Conservation (phyloP, 805 yeast genomes). For the Starmerella kuoi region DNA sequence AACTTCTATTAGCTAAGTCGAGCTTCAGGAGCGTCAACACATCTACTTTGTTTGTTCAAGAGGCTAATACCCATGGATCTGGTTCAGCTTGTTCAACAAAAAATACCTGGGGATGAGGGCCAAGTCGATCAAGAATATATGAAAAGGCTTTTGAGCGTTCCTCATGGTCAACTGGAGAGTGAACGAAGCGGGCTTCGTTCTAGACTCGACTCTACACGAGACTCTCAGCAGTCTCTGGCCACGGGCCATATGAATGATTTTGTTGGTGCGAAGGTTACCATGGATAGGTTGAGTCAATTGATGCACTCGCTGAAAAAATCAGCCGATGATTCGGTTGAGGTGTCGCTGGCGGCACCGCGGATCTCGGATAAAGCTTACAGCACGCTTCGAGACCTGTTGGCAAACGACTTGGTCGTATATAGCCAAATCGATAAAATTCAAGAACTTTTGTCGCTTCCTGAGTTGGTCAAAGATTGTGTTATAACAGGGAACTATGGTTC, state of each 20-base stretch:
- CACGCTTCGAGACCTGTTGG: constrained; percentile 24
- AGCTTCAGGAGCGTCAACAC: too few relatives aligned
- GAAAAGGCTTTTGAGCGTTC: constrained; percentile 16
- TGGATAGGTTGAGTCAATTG: constrained; percentile 11
- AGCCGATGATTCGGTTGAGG: constrained; percentile 12
- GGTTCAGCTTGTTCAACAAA: not conserved
- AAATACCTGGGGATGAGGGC: not conserved
- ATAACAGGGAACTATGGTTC: constrained; percentile 78
- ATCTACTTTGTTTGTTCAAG: too few relatives aligned
- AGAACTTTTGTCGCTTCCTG: constrained; percentile 73
- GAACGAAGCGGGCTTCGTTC: constrained; percentile 14
- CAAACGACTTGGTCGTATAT: constrained; percentile 33
- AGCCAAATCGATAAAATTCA: constrained; percentile 54
- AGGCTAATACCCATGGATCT: not conserved
- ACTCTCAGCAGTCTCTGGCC: constrained; percentile 7
- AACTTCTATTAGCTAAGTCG: too few relatives aligned
- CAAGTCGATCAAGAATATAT: constrained; percentile 16
- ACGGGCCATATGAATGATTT: constrained; percentile 16
- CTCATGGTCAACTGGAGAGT: constrained; percentile 14
- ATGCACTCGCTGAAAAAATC: constrained; percentile 7
- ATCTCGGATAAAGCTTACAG: constrained; percentile 19
- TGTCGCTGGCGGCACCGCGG: constrained; percentile 17
- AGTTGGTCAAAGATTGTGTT: constrained; percentile 72
- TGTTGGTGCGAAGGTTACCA: constrained; percentile 9
- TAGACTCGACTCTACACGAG: constrained; percentile 2